Percentiles rank a stretch among this genome's conserved stretches.
These are phyloP conservation scores for Fusarium sp. DNA, from an alignment of 2,329 filamentous ascomycete species.

Conservation along the genomic window DNA sequence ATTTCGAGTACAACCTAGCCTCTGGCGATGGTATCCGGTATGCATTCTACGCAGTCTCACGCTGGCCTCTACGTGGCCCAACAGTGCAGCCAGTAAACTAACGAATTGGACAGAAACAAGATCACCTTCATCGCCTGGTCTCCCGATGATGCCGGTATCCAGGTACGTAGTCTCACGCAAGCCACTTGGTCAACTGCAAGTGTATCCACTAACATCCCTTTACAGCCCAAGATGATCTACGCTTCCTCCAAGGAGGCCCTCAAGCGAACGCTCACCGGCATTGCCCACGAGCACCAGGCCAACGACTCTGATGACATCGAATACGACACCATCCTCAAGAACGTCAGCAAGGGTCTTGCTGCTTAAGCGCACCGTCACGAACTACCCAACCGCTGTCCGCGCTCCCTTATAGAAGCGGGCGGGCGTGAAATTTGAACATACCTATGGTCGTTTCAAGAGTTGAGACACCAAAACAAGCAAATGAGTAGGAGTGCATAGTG, in stretches of 20 bases:
- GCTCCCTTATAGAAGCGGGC: conserved; percentile 38
- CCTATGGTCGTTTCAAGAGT: conserved; percentile 46
- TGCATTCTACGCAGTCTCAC: conserved; percentile 48
- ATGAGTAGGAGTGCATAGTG: conserved; percentile 47
- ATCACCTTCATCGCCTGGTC: conserved; percentile 84
- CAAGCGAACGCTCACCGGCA: conserved; percentile 81
- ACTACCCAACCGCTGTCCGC: conserved; percentile 24
- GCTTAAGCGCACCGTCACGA: conserved; percentile 52
- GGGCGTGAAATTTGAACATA: conserved; percentile 47
- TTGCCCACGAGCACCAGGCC: conserved; percentile 83
- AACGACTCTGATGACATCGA: conserved; percentile 88
- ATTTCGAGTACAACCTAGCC: conserved; percentile 81
- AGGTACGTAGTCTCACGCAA: conserved; percentile 70
- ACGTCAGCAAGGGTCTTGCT: conserved; percentile 72
- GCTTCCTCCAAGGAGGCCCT: conserved; percentile 89
- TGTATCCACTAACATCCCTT: conserved; percentile 21
- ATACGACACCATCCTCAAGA: conserved; percentile 76
- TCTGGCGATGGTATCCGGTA: conserved; percentile 80
- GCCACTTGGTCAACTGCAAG: conserved; percentile 71
- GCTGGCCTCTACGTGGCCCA: conserved; percentile 13
- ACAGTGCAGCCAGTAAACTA: conserved; percentile 25
- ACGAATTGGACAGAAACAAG: conserved; percentile 70
- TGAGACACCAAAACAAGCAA: conserved; percentile 43
- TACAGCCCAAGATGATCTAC: conserved; percentile 88
- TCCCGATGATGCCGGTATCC: conserved; percentile 82